Evolutionary conservation across 257 asterid genomes (phyloP).

Genomic region (Nicotiana sylvestris): DNA sequence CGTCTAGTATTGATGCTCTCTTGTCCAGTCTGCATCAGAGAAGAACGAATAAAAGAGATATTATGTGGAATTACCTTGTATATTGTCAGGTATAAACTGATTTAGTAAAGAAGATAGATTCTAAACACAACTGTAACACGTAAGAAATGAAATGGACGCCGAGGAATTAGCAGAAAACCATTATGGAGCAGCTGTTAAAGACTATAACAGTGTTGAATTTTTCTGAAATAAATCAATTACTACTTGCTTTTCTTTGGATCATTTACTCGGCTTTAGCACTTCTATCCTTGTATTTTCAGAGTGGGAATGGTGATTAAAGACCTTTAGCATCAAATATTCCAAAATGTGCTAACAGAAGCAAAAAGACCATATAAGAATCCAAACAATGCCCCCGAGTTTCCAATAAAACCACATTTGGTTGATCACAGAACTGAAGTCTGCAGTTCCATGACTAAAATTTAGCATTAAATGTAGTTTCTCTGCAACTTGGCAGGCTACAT

Average conservation of each 20-base stretch:
- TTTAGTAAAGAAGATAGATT: not conserved
- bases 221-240: not conserved
- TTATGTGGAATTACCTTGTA: not conserved
- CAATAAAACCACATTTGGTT: not conserved
- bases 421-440: not conserved
- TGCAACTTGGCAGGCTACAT: not conserved
- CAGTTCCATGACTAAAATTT: not conserved
- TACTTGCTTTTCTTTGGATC: not conserved
- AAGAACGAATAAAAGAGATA: slow-evolving; percentile 1
- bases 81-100: not conserved
- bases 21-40: slow-evolving; percentile 57
- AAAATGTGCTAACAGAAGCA: not conserved
- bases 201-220: not conserved
- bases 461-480: not conserved
- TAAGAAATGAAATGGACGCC: not conserved
- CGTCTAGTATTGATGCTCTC: slow-evolving; percentile 39
- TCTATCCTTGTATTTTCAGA: not conserved
- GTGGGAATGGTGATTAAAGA: not conserved
- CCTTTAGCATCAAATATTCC: not conserved
- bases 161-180: slow-evolving; percentile 3
- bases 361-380: not conserved
- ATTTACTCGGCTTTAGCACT: not conserved
- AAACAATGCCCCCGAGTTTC: not conserved
- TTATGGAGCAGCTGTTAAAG: not conserved
- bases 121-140: not conserved